Evolutionary conservation across 306 rosid genomes (phyloP).

Genomic region (Cicer cuneatum): DNA sequence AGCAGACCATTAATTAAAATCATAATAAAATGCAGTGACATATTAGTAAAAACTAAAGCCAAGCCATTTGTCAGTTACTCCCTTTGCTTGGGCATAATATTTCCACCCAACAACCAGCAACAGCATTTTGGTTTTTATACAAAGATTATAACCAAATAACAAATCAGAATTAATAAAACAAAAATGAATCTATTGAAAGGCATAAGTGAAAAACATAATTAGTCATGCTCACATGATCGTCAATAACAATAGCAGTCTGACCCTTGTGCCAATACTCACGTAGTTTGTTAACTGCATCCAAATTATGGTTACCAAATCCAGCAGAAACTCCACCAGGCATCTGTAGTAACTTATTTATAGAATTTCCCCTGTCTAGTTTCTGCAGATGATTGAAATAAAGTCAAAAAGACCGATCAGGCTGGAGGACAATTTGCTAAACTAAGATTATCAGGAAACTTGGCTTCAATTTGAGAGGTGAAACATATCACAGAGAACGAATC

Average conservation of each 20-base stretch:
- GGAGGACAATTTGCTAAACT: constrained; percentile 16
- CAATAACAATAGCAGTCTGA: constrained; percentile 64
- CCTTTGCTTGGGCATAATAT: background rate
- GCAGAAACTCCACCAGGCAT: constrained; percentile 46
- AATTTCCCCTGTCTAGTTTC: constrained; percentile 46
- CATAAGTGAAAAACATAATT: constrained; percentile 3
- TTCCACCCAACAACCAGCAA: constrained; percentile 16
- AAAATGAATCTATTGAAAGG: constrained; percentile 25
- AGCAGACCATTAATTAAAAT: constrained; percentile 19
- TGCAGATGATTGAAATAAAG: constrained; percentile 48
- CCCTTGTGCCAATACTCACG: constrained; percentile 55
- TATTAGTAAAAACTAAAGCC: constrained; percentile 3
- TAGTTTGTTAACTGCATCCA: constrained; percentile 59
- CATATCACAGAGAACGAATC: constrained; percentile 11
- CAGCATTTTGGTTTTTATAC: background rate
- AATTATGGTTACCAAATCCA: constrained; percentile 44
- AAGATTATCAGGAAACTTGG: background rate
- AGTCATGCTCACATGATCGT: constrained; percentile 58
- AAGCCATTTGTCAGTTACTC: background rate
- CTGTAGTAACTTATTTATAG: constrained; percentile 48
- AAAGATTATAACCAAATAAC: background rate
- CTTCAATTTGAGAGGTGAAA: background rate
- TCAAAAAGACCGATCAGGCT: constrained; percentile 33
- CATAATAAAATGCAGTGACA: background rate
- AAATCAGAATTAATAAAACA: constrained; percentile 9